These are phyloP conservation scores for Talaromyces liani DNA, from an alignment of 495 filamentous ascomycete genomes.

Conservation along the genomic window DNA sequence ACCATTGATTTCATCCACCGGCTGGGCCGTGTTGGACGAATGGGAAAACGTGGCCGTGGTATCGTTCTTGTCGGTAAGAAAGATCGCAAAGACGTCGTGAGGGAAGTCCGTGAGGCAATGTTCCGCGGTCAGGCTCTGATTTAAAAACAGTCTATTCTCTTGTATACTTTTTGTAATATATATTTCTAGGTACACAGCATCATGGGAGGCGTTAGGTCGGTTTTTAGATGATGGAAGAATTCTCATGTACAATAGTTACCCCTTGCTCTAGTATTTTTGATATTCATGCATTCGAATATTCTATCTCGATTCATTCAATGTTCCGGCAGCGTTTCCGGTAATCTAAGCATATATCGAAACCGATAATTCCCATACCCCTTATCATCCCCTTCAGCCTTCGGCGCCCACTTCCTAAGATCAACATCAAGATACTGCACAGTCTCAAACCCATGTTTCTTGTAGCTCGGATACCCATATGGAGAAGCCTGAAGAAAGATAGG, in stretches of 20 bases:
- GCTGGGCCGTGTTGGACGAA: conserved; percentile 80
- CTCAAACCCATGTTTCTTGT: no score
- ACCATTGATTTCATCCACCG: conserved; percentile 97
- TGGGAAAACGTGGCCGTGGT: conserved; percentile 84
- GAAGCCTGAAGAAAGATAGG: no score
- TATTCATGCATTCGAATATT: not conserved
- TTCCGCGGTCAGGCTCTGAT: conserved; percentile 84
- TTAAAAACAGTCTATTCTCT: conserved; percentile 20
- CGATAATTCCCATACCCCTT: not conserved
- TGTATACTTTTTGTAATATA: conserved; percentile 3
- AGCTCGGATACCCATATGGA: no score
- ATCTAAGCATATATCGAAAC: not conserved
- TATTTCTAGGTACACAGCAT: not conserved
- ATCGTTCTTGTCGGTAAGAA: conserved; percentile 84
- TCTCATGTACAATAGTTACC: conserved; percentile 5
- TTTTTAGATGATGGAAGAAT: not conserved
- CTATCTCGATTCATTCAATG: no score
- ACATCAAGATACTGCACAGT: no score
- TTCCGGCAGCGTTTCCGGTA: not conserved
- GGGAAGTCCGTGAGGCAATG: conserved; percentile 91
- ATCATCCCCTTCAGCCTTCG: not conserved
- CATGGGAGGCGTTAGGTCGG: not conserved
- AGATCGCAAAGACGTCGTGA: conserved; percentile 83
- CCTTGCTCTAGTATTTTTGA: not conserved
- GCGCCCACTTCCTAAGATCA: not conserved